A percentile compares a stretch with the other conserved stretches of the same genome.
Conservation (phyloP, 805 yeast genomes). For the Candida piceae region DNA sequence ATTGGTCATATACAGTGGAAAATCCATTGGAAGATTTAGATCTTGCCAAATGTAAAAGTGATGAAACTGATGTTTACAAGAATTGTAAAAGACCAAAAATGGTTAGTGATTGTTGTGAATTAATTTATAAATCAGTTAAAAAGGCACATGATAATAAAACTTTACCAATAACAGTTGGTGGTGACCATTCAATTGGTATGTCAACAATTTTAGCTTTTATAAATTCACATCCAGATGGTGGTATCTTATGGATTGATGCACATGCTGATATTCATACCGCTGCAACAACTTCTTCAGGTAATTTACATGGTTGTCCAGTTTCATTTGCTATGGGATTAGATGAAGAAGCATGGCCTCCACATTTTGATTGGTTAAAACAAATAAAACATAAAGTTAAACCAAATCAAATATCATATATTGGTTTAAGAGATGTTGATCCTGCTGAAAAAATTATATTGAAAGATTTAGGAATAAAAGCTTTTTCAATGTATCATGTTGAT, state of each 20-base stretch:
- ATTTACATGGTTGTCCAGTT: slow-evolving; percentile 95
- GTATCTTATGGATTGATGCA: slow-evolving; percentile 94
- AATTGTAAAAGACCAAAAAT: slow-evolving; percentile 66
- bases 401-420: slow-evolving; percentile 81
- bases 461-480: slow-evolving; percentile 73
- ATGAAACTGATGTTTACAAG: slow-evolving; percentile 45
- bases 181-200: slow-evolving; percentile 95
- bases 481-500: slow-evolving; percentile 93
- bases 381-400: slow-evolving; percentile 60
- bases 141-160: slow-evolving; percentile 41
- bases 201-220: slow-evolving; percentile 87
- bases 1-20: slow-evolving; percentile 58
- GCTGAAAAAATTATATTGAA: slow-evolving; percentile 75
- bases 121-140: slow-evolving; percentile 57
- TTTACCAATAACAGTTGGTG: slow-evolving; percentile 85
- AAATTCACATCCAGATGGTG: slow-evolving; percentile 76
- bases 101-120: slow-evolving; percentile 69
- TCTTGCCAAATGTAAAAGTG: slow-evolving; percentile 38
- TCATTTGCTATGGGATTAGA: slow-evolving; percentile 85
- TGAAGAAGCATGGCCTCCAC: slow-evolving; percentile 59
- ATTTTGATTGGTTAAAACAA: slow-evolving; percentile 59
- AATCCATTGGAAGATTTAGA: slow-evolving; percentile 51
- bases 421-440: slow-evolving; percentile 86
- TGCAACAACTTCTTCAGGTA: slow-evolving; percentile 76
- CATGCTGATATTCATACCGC: slow-evolving; percentile 97